Conservation (phyloP, 2,329 filamentous ascomycete genomes). For the Talaromyces sp. region DNA sequence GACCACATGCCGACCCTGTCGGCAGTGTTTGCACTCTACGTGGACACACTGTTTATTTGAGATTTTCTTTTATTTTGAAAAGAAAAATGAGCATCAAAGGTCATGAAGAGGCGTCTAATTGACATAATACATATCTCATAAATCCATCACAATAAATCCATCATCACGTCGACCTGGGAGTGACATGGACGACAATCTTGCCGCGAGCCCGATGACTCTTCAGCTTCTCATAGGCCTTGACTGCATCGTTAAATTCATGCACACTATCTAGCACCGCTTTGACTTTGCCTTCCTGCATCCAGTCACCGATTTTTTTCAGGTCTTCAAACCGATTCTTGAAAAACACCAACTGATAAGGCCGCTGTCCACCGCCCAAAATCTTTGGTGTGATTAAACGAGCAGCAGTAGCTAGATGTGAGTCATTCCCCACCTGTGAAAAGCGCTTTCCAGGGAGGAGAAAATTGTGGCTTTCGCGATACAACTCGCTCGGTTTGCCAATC, state of each 20-base stretch:
- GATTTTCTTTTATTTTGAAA: background rate
- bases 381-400: conserved; percentile 39
- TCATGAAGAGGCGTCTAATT: background rate
- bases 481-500: conserved; percentile 44
- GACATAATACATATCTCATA: background rate
- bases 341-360: conserved; percentile 29
- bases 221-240: conserved; percentile 54
- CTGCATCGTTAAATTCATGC: conserved; percentile 52
- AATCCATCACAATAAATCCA: background rate
- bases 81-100: background rate
- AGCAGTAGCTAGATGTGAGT: conserved; percentile 24
- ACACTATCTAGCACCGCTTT: conserved; percentile 51
- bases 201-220: conserved; percentile 53
- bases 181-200: conserved; percentile 51
- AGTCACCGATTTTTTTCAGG: conserved; percentile 46
- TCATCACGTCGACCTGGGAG: conserved; percentile 11
- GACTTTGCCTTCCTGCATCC: conserved; percentile 56
- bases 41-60: no score
- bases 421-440: conserved; percentile 50
- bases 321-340: conserved; percentile 38
- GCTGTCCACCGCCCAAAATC: conserved; percentile 47
- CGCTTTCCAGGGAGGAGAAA: conserved; percentile 47
- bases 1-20: background rate
- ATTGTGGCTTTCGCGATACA: conserved; percentile 50
- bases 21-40: no score